These are phyloP conservation scores for Termitomyces sp. DNA, from an alignment of 768 basidiomycete genomes.

Conservation along the genomic window DNA sequence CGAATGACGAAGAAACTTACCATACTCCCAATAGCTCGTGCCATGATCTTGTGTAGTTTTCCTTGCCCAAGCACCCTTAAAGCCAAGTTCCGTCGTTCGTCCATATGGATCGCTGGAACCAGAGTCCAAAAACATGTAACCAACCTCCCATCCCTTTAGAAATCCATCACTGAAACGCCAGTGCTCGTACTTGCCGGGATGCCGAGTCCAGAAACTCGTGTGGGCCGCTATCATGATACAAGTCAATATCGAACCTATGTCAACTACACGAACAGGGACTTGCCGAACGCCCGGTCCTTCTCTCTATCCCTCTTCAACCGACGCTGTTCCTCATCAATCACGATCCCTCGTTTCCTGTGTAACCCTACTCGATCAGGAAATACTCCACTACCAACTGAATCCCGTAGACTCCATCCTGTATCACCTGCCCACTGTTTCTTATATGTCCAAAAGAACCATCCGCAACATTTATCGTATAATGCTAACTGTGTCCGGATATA, in stretches of 20 bases:
- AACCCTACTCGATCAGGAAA: slow-evolving; percentile 52
- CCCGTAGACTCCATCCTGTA: slow-evolving; percentile 67
- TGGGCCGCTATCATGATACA: slow-evolving; percentile 26
- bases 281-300: slow-evolving; percentile 27
- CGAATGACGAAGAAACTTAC: slow-evolving; percentile 24
- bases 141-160: slow-evolving; percentile 66
- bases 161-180: slow-evolving; percentile 66
- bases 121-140: slow-evolving; percentile 45
- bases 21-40: slow-evolving; percentile 59
- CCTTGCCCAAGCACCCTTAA: slow-evolving; percentile 53
- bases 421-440: slow-evolving; percentile 65
- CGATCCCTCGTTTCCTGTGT: slow-evolving; percentile 17
- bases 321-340: slow-evolving; percentile 15
- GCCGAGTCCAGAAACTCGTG: slow-evolving; percentile 36
- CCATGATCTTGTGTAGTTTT: slow-evolving; percentile 40
- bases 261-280: not conserved
- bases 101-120: slow-evolving; percentile 10
- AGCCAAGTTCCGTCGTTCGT: slow-evolving; percentile 54
- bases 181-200: slow-evolving; percentile 58
- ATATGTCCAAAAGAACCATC: slow-evolving; percentile 85
- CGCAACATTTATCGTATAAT: slow-evolving; percentile 58
- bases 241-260: not conserved
- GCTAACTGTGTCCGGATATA: slow-evolving; percentile 63
- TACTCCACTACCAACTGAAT: slow-evolving; percentile 57
- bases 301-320: slow-evolving; percentile 19